These are phyloP conservation scores for Xylariaceae sp. DNA, from an alignment of 2,329 filamentous ascomycete species.

Conservation along the genomic window DNA sequence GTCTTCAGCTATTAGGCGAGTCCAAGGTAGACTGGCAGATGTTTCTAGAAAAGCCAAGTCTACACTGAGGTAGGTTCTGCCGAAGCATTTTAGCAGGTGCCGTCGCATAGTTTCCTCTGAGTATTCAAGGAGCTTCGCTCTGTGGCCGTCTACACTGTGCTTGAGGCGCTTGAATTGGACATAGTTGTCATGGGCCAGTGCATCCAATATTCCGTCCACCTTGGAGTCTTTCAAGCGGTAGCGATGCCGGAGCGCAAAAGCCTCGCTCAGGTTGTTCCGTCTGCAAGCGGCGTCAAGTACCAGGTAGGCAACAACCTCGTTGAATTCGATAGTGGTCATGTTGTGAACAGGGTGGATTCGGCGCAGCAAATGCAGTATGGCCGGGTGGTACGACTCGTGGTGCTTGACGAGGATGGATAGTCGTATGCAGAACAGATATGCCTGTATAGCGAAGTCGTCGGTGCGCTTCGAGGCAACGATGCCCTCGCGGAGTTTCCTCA, in stretches of 20 bases:
- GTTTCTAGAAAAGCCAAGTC: conserved; percentile 68
- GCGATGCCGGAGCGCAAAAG: conserved; percentile 62
- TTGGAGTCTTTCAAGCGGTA: conserved; percentile 65
- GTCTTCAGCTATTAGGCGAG: conserved; percentile 62
- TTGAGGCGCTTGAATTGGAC: conserved; percentile 71
- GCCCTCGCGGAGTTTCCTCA: conserved; percentile 89
- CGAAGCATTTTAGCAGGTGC: conserved; percentile 83
- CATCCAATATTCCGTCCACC: conserved; percentile 65
- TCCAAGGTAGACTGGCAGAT: conserved; percentile 68
- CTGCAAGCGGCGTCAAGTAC: conserved; percentile 88
- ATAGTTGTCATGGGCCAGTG: conserved; percentile 80
- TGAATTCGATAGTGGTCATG: conserved; percentile 68
- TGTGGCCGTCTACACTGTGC: conserved; percentile 74
- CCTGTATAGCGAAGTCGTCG: conserved; percentile 81
- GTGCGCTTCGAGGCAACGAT: conserved; percentile 74
- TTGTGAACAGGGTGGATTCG: conserved; percentile 66
- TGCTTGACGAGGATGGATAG: conserved; percentile 77
- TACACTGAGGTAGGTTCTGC: conserved; percentile 73
- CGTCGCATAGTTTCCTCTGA: conserved; percentile 71
- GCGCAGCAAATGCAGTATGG: conserved; percentile 74
- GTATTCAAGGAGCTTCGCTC: conserved; percentile 76
- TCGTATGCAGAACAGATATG: conserved; percentile 88
- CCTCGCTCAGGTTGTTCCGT: conserved; percentile 69
- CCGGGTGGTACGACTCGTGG: conserved; percentile 86
- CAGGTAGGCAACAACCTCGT: conserved; percentile 77